A percentile compares a stretch with the other conserved stretches of the same genome.
Evolutionary conservation across 257 asterid species (phyloP).

Genomic region (Gentiana macrophylla): DNA sequence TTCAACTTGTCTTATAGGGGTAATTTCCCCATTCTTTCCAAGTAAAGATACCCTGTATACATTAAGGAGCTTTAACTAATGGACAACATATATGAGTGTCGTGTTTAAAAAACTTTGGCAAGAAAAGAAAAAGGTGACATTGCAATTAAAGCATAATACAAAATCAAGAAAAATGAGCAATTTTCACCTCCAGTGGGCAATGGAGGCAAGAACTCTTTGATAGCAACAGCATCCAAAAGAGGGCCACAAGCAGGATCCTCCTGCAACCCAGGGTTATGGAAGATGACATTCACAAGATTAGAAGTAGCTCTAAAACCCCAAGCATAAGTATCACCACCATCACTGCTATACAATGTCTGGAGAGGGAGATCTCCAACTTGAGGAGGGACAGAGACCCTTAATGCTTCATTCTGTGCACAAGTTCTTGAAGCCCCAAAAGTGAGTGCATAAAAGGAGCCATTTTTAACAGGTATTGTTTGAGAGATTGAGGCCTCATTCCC

Average conservation of each 20-base stretch:
- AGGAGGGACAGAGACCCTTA: conserved; percentile 57
- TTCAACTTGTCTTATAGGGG: too few relatives aligned
- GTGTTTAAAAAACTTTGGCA: too few relatives aligned
- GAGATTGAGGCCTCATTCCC: conserved; percentile 83
- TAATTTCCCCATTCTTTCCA: too few relatives aligned
- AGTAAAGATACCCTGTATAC: too few relatives aligned
- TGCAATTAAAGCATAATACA: too few relatives aligned
- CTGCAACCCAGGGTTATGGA: conserved; percentile 69
- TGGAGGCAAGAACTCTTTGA: conserved; percentile 60
- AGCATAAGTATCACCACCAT: conserved; percentile 75
- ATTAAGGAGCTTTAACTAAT: too few relatives aligned
- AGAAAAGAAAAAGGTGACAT: too few relatives aligned
- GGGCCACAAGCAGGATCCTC: conserved; percentile 96
- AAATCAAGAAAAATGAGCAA: too few relatives aligned
- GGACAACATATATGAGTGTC: too few relatives aligned
- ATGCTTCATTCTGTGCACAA: conserved; percentile 79
- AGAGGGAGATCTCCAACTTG: conserved; percentile 71
- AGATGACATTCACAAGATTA: conserved; percentile 31
- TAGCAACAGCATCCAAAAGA: conserved; percentile 79
- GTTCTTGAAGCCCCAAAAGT: conserved; percentile 86
- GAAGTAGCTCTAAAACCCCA: conserved; percentile 68
- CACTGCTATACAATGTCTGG: conserved; percentile 70
- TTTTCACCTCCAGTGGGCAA: conserved; percentile 38
- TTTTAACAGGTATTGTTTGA: conserved; percentile 52
- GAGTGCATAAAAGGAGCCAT: conserved; percentile 68